A percentile compares a stretch with the other conserved stretches of the same genome.
Evolutionary conservation across 345 rosid genomes (phyloP).

Genomic region (Excoecaria cochinchinensis): DNA sequence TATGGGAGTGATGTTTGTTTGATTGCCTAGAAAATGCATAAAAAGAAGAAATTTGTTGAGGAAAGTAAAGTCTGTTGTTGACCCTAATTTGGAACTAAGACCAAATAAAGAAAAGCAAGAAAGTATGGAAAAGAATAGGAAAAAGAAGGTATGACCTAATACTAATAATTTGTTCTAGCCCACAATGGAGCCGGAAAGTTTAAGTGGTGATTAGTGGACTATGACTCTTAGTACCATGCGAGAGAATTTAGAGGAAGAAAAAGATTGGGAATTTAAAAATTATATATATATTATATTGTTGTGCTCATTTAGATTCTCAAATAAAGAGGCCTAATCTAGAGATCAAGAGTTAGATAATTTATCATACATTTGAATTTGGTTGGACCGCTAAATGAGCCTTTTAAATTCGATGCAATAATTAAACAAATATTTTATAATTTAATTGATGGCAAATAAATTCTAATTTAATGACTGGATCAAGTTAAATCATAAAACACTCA

Average conservation of each 20-base stretch:
- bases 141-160: conserved; percentile 3
- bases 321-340: conserved; percentile 5
- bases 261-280: not conserved
- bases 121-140: not conserved
- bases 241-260: not conserved
- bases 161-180: conserved; percentile 14
- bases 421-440: no score
- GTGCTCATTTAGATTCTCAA: not conserved
- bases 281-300: not conserved
- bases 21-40: conserved; percentile 25
- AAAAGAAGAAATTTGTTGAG: not conserved
- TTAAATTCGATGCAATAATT: no score
- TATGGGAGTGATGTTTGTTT: conserved; percentile 26
- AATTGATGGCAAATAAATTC: no score
- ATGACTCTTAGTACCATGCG: not conserved
- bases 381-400: no score
- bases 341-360: not conserved
- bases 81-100: conserved; percentile 22
- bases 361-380: conserved; percentile 7
- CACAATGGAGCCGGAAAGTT: conserved; percentile 5
- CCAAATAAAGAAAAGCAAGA: conserved; percentile 2
- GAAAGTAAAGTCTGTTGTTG: conserved; percentile 28
- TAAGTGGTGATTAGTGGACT: not conserved
- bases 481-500: no score
- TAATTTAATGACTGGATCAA: no score